Evolutionary conservation across 2,329 filamentous ascomycete genomes (phyloP).

Genomic region (Ploettnerulaceae sp.): DNA sequence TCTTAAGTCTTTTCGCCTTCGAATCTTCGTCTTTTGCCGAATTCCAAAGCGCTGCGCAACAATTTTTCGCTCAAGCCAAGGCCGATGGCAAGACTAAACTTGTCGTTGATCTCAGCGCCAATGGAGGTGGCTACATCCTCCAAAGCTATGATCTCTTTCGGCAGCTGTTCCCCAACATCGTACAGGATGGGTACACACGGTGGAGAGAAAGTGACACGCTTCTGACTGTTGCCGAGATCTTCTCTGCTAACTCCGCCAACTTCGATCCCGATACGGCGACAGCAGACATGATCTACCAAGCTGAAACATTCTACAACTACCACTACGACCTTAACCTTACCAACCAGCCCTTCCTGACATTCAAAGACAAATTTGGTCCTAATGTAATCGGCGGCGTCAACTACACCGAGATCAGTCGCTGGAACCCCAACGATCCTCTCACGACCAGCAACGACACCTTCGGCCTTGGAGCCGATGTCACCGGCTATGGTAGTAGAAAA

Average conservation of each 20-base stretch:
- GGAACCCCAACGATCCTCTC: conserved; percentile 28
- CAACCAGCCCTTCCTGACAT: conserved; percentile 25
- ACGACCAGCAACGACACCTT: conserved; percentile 23
- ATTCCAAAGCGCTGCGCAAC: conserved; percentile 28
- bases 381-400: conserved; percentile 21
- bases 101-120: conserved; percentile 58
- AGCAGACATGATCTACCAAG: conserved; percentile 16
- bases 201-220: conserved; percentile 27
- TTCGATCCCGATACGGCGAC: conserved; percentile 28
- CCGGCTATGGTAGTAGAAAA: conserved; percentile 31
- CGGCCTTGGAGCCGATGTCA: conserved; percentile 31
- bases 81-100: conserved; percentile 50
- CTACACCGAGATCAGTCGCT: conserved; percentile 26
- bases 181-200: conserved; percentile 27
- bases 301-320: conserved; percentile 28
- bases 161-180: conserved; percentile 34
- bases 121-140: conserved; percentile 50
- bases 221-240: conserved; percentile 22
- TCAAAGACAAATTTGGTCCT: conserved; percentile 28
- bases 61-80: conserved; percentile 44
- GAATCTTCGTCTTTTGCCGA: conserved; percentile 24
- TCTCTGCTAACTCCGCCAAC: conserved; percentile 20
- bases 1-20: conserved; percentile 29
- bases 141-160: conserved; percentile 47
- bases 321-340: conserved; percentile 28